A percentile compares a stretch with the other conserved stretches of the same genome.
Conservation (phyloP, 1,284 basidiomycete species). For the Phellinidium pouzarii region DNA sequence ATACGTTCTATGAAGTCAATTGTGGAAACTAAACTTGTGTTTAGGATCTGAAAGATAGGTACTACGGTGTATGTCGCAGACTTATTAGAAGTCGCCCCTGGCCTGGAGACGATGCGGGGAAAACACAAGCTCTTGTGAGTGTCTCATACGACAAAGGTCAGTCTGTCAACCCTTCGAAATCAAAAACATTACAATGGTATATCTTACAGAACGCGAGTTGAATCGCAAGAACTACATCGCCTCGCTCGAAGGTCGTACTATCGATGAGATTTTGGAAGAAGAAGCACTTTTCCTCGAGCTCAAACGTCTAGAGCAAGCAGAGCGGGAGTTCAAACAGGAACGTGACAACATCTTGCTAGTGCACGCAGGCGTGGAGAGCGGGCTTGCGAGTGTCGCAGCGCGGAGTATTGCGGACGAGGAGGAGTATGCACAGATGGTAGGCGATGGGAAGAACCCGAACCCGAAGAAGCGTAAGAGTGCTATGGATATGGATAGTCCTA, state of each 20-base stretch:
- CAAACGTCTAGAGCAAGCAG: slow-evolving; percentile 90
- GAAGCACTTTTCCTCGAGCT: slow-evolving; percentile 94
- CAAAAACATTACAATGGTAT: not conserved
- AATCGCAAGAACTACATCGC: slow-evolving; percentile 86
- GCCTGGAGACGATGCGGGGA: slow-evolving; percentile 71
- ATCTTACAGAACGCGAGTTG: slow-evolving; percentile 67
- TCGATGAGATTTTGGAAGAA: slow-evolving; percentile 90
- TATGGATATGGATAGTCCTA: slow-evolving; percentile 25
- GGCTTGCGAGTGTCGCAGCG: slow-evolving; percentile 58
- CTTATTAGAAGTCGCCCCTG: slow-evolving; percentile 81
- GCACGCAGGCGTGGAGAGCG: slow-evolving; percentile 79
- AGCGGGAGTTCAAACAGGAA: slow-evolving; percentile 82
- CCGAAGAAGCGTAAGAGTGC: slow-evolving; percentile 49
- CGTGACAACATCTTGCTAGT: slow-evolving; percentile 86
- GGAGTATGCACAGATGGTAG: slow-evolving; percentile 29
- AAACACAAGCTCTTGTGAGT: slow-evolving; percentile 59
- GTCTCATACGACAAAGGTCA: slow-evolving; percentile 82
- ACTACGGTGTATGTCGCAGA: slow-evolving; percentile 88
- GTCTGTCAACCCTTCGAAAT: not conserved
- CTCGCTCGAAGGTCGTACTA: slow-evolving; percentile 80
- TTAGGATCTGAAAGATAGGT: slow-evolving; percentile 92
- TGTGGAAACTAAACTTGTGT: not conserved
- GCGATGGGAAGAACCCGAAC: slow-evolving; percentile 36
- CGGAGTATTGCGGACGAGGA: slow-evolving; percentile 48
- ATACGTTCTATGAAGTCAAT: not conserved